Evolutionary conservation across 2,329 filamentous ascomycete genomes (phyloP), one percentile per base, ranked within the genome.

Genomic region (Diaporthe humulicola): DNA sequence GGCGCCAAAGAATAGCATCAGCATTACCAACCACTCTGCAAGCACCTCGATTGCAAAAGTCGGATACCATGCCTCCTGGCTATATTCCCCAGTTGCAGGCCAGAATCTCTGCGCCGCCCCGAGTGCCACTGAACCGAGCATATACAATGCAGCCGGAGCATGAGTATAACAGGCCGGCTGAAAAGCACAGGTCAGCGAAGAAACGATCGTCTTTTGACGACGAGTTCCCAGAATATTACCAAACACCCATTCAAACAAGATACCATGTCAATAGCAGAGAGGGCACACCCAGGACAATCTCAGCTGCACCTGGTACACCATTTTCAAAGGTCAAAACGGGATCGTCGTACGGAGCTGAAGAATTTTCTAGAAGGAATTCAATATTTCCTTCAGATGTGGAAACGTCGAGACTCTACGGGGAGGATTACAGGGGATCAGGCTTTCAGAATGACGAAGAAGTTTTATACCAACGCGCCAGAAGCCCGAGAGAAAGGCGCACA

Each of bases 21-120:
- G 67, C 73, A 5, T 71, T 74, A n/a, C 71, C 79, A 3, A 72
- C 76, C 6, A 75, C 76, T 17, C 40, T 66, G n/a, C 77, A 79
- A 28, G 75, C 78, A 5, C 79, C 78, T 10, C 61, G 58, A 4
- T 76, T 82, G 22, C 48, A 73, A 25, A 83, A 82, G 56, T 78
- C 81, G 1, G 75, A 81, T 66, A 78, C 75, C 25, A 76, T 77
- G n/a, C 76, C 80, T 54, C 71, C 75, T 19, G 54, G 72, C 17
- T 73, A 67, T 54, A 74, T 78, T 71, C 66, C 78, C 15, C 67
- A 70, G 12, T 6, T 28, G n/a, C 67, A 70, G 22, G 74, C 61
- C 33, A 28, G n/a, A 14, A 9, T 71, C 38, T 50, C 73, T 3
- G 73, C 74, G 8, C 64, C 64, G 2, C 72, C 74, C 12, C 78